These are phyloP conservation scores for Hypoxylon rubiginosum DNA, from an alignment of 2,329 filamentous ascomycete species.

Conservation along the genomic window DNA sequence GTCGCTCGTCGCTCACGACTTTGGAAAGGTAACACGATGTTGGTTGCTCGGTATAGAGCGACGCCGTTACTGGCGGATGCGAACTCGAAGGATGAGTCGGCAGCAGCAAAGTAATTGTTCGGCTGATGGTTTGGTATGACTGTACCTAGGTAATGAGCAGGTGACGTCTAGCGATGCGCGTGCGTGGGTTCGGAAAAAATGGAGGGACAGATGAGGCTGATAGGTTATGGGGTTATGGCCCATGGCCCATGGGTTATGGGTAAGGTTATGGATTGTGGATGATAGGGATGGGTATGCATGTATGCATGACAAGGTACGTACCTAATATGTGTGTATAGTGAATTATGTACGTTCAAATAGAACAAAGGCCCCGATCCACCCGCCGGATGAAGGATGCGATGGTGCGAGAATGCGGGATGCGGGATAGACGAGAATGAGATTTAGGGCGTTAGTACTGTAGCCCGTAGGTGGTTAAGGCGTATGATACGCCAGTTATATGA, in stretches of 20 bases:
- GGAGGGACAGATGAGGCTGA: background rate
- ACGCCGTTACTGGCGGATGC: background rate
- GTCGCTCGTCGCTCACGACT: background rate
- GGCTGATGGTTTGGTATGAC: background rate
- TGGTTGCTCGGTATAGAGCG: background rate
- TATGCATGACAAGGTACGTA: background rate
- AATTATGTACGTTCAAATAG: background rate
- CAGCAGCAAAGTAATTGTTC: background rate
- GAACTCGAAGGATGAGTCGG: background rate
- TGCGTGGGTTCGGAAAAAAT: slow-evolving; percentile 11
- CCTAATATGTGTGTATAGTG: background rate
- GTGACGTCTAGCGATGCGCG: slow-evolving; percentile 10
- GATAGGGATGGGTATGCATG: background rate
- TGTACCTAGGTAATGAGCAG: slow-evolving; percentile 1
- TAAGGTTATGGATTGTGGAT: background rate
- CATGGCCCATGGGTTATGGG: no score
- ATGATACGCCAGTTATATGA: no score
- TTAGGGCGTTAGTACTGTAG: background rate
- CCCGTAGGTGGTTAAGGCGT: background rate
- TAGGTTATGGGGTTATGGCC: background rate
- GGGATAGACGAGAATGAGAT: background rate
- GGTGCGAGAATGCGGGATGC: background rate
- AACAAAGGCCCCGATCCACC: background rate
- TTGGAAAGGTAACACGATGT: background rate
- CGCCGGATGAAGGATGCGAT: background rate